Conservation (phyloP, 352 stramenopile genomes). For the Phytophthora gonapodyides region DNA sequence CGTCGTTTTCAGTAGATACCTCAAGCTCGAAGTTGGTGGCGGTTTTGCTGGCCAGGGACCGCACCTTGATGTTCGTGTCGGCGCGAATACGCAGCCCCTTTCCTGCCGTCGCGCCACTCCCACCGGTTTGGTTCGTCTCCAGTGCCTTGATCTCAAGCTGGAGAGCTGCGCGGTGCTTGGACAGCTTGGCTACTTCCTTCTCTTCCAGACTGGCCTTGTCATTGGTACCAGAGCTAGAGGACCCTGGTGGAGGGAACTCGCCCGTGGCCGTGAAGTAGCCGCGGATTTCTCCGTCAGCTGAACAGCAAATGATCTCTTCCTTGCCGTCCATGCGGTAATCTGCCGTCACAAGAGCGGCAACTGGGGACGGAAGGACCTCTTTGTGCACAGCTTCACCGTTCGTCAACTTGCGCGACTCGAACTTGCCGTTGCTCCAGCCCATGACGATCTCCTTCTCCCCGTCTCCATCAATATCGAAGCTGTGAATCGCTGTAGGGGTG, state of each 20-base stretch:
- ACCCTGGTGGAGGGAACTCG: conserved; percentile 39
- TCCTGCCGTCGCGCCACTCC: conserved; percentile 11
- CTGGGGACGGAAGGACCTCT: conserved; percentile 65
- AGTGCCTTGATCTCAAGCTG: conserved; percentile 80
- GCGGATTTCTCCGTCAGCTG: conserved; percentile 76
- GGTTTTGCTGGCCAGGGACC: conserved; percentile 52
- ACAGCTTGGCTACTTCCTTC: conserved; percentile 83
- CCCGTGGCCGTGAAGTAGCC: conserved; percentile 61
- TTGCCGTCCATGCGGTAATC: conserved; percentile 91
- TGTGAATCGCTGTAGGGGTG: conserved; percentile 71
- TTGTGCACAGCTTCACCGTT: conserved; percentile 89
- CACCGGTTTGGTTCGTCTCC: conserved; percentile 47
- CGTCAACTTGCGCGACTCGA: conserved; percentile 70
- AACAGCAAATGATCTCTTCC: conserved; percentile 90
- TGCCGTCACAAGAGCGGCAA: conserved; percentile 72
- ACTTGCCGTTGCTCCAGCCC: conserved; percentile 91
- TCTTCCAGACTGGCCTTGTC: conserved; percentile 64
- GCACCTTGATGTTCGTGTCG: conserved; percentile 67
- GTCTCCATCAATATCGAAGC: conserved; percentile 92
- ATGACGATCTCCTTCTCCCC: conserved; percentile 90
- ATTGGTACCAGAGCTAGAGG: conserved; percentile 21
- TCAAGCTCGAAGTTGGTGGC: conserved; percentile 77
- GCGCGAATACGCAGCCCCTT: conserved; percentile 62
- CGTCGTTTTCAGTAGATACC: conserved; percentile 84
- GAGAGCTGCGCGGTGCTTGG: conserved; percentile 76